A percentile compares a stretch with the other conserved stretches of the same genome.
These are phyloP conservation scores for Neurospora sp. DNA, from an alignment of 495 filamentous ascomycete species.

Conservation along the genomic window DNA sequence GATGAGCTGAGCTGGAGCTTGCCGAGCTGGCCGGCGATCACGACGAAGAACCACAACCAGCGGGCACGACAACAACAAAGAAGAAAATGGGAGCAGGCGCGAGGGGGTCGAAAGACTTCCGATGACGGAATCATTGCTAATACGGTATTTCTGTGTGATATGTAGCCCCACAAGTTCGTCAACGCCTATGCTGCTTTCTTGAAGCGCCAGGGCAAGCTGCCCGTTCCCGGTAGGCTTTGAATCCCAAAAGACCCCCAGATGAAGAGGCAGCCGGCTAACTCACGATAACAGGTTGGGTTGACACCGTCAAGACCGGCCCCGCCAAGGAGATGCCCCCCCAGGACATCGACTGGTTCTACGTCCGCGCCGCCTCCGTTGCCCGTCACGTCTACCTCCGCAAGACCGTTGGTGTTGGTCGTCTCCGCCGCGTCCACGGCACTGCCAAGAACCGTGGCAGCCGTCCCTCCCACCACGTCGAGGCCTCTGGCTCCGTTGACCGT, in stretches of 20 bases:
- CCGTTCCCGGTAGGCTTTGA: conserved; percentile 66
- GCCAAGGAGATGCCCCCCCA: conserved; percentile 96
- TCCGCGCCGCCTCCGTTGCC: conserved; percentile 89
- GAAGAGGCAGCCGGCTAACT: conserved; percentile 5
- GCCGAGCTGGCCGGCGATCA: conserved; percentile 17
- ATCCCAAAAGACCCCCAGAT: conserved; percentile 4
- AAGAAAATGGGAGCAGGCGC: conserved; percentile 40
- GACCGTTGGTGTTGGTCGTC: conserved; percentile 91
- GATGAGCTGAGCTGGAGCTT: conserved; percentile 1
- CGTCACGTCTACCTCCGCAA: conserved; percentile 99
- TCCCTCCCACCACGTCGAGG: conserved; percentile 91
- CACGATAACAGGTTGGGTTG: conserved; percentile 68
- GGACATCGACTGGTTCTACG: conserved; percentile 98
- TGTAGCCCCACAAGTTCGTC: conserved; percentile 89
- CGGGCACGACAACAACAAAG: conserved; percentile 15
- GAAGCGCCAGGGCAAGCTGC: conserved; percentile 98
- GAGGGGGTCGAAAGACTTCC: conserved; percentile 51
- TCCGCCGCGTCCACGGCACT: conserved; percentile 72
- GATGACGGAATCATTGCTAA: conserved; percentile 51
- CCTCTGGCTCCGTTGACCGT: conserved; percentile 87
- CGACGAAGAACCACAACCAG: conserved; percentile 2
- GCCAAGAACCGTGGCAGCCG: conserved; percentile 93
- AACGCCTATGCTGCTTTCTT: conserved; percentile 89
- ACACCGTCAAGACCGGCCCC: conserved; percentile 95
- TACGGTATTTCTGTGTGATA: conserved; percentile 28